Conservation (phyloP, 2,329 filamentous ascomycete species). For the Hymenoscyphus scutula region DNA sequence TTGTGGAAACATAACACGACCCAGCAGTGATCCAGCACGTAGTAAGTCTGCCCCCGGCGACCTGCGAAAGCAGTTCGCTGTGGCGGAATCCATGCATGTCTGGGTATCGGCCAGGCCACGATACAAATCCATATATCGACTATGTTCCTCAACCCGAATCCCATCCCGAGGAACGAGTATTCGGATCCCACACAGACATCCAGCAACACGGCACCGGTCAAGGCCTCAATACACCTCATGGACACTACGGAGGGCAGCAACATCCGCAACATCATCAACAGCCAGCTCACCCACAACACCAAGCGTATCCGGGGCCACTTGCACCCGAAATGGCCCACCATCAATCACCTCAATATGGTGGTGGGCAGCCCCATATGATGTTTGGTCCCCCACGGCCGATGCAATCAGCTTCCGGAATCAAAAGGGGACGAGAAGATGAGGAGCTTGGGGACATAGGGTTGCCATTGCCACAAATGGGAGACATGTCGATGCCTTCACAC, state of each 20-base stretch:
- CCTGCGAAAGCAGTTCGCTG: constrained; percentile 74
- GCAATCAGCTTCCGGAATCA: constrained; percentile 38
- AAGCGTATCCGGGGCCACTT: constrained; percentile 55
- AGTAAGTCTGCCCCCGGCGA: constrained; percentile 55
- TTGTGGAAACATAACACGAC: constrained; percentile 33
- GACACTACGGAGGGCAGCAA: constrained; percentile 47
- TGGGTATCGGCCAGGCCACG: constrained; percentile 60
- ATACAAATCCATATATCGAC: constrained; percentile 65
- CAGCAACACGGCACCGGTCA: constrained; percentile 36
- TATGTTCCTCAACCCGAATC: constrained; percentile 67
- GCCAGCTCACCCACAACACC: constrained; percentile 42
- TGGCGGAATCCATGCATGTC: constrained; percentile 69
- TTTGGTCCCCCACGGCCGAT: constrained; percentile 43
- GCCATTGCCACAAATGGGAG: constrained; percentile 38
- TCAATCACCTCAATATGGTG: constrained; percentile 44
- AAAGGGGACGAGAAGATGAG: constrained; percentile 58
- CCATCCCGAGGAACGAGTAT: constrained; percentile 63
- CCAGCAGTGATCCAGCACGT: constrained; percentile 35
- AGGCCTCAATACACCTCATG: constrained; percentile 33
- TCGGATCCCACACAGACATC: constrained; percentile 48
- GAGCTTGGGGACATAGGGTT: constrained; percentile 45
- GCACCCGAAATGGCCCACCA: constrained; percentile 49
- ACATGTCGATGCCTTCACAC: constrained; percentile 49
- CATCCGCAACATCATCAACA: constrained; percentile 42
- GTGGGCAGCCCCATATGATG: constrained; percentile 47